phyloP scores from a whole-genome alignment of 1,139 yeast species.

The Magnusiomyces paraingens region DNA sequence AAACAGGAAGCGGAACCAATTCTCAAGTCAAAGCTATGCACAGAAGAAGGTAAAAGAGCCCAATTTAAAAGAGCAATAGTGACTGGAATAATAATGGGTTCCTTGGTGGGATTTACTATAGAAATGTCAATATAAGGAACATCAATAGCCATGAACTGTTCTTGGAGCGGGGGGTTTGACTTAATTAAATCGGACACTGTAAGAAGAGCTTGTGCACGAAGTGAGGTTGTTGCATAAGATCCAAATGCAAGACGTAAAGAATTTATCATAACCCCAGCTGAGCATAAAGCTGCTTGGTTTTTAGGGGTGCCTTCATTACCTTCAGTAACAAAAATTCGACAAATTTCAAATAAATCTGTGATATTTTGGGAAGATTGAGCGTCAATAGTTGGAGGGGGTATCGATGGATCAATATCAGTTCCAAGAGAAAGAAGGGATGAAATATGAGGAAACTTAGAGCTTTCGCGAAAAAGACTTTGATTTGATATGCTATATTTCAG shows the following conservation, averaged over 20 bases:
- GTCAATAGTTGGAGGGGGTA: constrained; percentile 32
- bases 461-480: constrained; percentile 81
- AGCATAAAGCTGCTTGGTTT: constrained; percentile 59
- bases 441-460: constrained; percentile 65
- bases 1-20: constrained; percentile 62
- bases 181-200: constrained; percentile 73
- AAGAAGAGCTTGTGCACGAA: constrained; percentile 61
- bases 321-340: constrained; percentile 64
- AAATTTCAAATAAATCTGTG: constrained; percentile 60
- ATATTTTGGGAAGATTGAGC: constrained; percentile 66
- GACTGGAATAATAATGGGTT: constrained; percentile 49
- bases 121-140: constrained; percentile 89
- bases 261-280: constrained; percentile 57
- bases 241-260: constrained; percentile 64
- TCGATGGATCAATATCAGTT: constrained; percentile 26
- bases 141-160: constrained; percentile 69
- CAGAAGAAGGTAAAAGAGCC: constrained; percentile 72
- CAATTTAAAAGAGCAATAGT: constrained; percentile 71
- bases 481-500: constrained; percentile 81
- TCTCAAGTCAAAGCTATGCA: constrained; percentile 76
- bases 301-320: constrained; percentile 58
- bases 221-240: constrained; percentile 50
- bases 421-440: constrained; percentile 45
- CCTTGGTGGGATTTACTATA: constrained; percentile 40
- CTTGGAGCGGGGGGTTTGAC: constrained; percentile 57